These are phyloP conservation scores for Smithsoniella earleae DNA, from an alignment of 163 green algal species.

Conservation along the genomic window DNA sequence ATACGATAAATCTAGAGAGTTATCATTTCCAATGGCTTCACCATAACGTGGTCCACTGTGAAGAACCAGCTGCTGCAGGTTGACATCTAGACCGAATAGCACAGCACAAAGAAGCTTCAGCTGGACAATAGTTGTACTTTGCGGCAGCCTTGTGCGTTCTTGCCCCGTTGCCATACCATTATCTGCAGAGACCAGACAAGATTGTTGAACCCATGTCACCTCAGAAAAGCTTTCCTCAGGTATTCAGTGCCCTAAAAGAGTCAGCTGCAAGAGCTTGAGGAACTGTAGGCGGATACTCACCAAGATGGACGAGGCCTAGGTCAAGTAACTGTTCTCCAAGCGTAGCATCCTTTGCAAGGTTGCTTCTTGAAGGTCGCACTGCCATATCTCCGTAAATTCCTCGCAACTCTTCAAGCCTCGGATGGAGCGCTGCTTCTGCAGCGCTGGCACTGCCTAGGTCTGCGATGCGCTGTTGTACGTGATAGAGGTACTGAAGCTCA, in stretches of 20 bases:
- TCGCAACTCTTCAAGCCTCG: constrained; percentile 18
- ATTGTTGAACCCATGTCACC: no score
- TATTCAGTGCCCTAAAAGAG: no score
- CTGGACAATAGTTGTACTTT: constrained; percentile 18
- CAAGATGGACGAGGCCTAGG: background rate
- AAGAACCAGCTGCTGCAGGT: constrained; percentile 13
- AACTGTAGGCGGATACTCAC: no score
- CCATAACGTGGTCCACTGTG: constrained; percentile 7
- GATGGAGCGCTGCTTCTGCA: constrained; percentile 18
- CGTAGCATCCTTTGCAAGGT: background rate
- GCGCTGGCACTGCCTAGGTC: background rate
- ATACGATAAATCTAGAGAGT: constrained; percentile 16
- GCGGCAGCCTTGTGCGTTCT: constrained; percentile 2
- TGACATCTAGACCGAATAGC: constrained; percentile 7
- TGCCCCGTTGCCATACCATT: no score
- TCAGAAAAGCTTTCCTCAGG: no score
- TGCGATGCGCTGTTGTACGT: constrained; percentile 30
- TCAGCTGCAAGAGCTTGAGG: no score
- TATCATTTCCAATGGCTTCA: constrained; percentile 19
- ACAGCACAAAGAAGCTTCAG: constrained; percentile 21
- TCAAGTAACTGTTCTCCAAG: constrained; percentile 13
- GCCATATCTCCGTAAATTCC: constrained; percentile 9
- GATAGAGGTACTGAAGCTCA: constrained; percentile 74
- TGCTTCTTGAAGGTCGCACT: background rate
- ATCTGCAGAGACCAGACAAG: no score